Evolutionary conservation across 331 rosid species (phyloP).

Genomic region (Telfairia occidentalis): DNA sequence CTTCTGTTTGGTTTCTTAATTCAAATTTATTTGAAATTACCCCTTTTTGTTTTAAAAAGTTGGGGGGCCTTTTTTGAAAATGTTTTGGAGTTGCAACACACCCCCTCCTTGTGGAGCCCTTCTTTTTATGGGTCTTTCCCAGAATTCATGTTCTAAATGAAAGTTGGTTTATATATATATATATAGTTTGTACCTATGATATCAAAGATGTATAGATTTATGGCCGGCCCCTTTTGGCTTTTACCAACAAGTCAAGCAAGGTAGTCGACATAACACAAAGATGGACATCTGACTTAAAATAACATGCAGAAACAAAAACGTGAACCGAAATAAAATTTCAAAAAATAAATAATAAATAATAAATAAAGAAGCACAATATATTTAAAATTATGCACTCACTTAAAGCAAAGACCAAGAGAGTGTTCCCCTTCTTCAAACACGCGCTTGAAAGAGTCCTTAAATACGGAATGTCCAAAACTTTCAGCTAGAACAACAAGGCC

Average conservation of each 20-base stretch:
- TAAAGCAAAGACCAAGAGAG: slow-evolving; percentile 92
- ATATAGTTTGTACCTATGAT: not conserved
- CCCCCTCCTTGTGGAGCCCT: no score
- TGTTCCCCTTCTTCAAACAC: slow-evolving; percentile 94
- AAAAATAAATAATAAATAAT: no score
- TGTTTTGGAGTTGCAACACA: no score
- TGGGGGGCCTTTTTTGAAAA: no score
- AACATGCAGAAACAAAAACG: not conserved
- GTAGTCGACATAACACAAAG: not conserved
- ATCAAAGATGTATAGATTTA: not conserved
- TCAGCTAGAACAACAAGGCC: slow-evolving; percentile 92
- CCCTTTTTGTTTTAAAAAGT: no score
- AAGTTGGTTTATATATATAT: no score
- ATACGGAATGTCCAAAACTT: slow-evolving; percentile 98
- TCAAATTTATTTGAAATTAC: no score
- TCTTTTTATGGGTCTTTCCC: no score
- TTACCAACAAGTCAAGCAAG: not conserved
- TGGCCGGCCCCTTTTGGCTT: not conserved
- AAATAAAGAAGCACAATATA: slow-evolving; percentile 13
- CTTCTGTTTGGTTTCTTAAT: no score
- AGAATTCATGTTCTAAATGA: no score
- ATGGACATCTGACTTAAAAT: not conserved
- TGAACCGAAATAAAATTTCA: slow-evolving; percentile 3
- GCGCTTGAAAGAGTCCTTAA: slow-evolving; percentile 90
- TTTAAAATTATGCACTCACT: slow-evolving; percentile 44